Evolutionary conservation across 331 rosid species (phyloP).

Genomic region (Malus hybrid): DNA sequence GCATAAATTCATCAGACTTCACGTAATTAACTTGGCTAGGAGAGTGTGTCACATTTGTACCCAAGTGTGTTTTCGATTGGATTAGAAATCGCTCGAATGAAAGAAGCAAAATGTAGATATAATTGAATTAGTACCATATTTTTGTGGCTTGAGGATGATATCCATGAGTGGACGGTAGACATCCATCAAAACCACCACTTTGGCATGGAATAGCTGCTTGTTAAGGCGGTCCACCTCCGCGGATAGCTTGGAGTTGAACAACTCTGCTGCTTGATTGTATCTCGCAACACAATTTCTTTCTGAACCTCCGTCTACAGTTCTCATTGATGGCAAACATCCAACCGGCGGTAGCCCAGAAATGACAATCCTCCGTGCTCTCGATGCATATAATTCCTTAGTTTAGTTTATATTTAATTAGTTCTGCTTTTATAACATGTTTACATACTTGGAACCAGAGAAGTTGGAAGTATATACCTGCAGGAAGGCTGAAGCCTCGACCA

Average conservation of each 20-base stretch:
- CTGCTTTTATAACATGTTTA: background rate
- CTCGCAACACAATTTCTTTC: background rate
- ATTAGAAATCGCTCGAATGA: too few relatives aligned
- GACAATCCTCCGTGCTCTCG: constrained; percentile 17
- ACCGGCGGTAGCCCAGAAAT: constrained; percentile 2
- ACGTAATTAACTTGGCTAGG: too few relatives aligned
- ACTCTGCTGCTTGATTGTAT: constrained; percentile 8
- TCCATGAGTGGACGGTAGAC: constrained; percentile 24
- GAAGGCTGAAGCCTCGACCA: constrained; percentile 8
- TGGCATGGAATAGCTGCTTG: background rate
- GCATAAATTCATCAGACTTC: background rate
- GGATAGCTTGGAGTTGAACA: constrained; percentile 29
- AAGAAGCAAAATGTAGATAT: too few relatives aligned
- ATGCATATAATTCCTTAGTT: constrained; percentile 2
- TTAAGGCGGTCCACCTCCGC: background rate
- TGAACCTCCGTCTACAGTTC: constrained; percentile 10
- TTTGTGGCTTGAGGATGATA: constrained; percentile 8
- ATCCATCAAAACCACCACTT: constrained; percentile 28
- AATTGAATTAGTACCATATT: constrained; percentile 13
- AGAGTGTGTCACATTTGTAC: too few relatives aligned
- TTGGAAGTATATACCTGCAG: constrained; percentile 6
- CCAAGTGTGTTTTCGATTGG: too few relatives aligned
- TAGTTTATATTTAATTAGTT: background rate
- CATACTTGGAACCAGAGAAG: background rate
- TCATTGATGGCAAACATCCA: constrained; percentile 20